These are phyloP conservation scores for Fusarium avenaceum DNA, from an alignment of 2,329 filamentous ascomycete genomes.

Conservation along the genomic window DNA sequence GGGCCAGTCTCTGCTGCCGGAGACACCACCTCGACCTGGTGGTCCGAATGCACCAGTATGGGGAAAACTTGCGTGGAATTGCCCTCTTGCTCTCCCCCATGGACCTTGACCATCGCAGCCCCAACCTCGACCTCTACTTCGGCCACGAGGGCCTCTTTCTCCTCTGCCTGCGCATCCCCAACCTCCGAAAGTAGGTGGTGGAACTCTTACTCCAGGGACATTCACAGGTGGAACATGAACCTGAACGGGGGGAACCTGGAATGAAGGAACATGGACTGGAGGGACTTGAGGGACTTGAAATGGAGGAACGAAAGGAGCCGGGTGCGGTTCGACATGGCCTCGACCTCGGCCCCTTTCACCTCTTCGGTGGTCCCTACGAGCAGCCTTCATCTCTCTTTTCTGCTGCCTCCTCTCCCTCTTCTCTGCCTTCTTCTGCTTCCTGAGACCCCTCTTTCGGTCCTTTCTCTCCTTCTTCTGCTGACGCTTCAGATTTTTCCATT, in stretches of 20 bases:
- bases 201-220: slow-evolving; percentile 14
- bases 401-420: slow-evolving; percentile 52
- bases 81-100: slow-evolving; percentile 21
- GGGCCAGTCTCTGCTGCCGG: slow-evolving; percentile 14
- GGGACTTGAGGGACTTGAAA: slow-evolving; percentile 9
- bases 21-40: slow-evolving; percentile 13
- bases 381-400: slow-evolving; percentile 50
- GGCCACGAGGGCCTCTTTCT: slow-evolving; percentile 11
- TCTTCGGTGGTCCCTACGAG: slow-evolving; percentile 51
- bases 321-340: slow-evolving; percentile 25
- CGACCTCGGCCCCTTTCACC: slow-evolving; percentile 21
- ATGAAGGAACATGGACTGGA: slow-evolving; percentile 8
- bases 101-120: slow-evolving; percentile 27
- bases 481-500: slow-evolving; percentile 57
- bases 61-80: slow-evolving; percentile 15
- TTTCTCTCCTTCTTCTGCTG: slow-evolving; percentile 50
- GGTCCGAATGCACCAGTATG: slow-evolving; percentile 24
- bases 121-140: slow-evolving; percentile 14
- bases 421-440: slow-evolving; percentile 50
- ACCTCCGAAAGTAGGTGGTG: slow-evolving; percentile 10
- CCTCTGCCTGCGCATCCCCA: slow-evolving; percentile 30
- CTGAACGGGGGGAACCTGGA: slow-evolving; percentile 9
- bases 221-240: slow-evolving; percentile 14
- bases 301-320: slow-evolving; percentile 12
- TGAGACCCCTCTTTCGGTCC: slow-evolving; percentile 51